Evolutionary conservation across 345 rosid species (phyloP).

Genomic region (Eucalyptus regnans): DNA sequence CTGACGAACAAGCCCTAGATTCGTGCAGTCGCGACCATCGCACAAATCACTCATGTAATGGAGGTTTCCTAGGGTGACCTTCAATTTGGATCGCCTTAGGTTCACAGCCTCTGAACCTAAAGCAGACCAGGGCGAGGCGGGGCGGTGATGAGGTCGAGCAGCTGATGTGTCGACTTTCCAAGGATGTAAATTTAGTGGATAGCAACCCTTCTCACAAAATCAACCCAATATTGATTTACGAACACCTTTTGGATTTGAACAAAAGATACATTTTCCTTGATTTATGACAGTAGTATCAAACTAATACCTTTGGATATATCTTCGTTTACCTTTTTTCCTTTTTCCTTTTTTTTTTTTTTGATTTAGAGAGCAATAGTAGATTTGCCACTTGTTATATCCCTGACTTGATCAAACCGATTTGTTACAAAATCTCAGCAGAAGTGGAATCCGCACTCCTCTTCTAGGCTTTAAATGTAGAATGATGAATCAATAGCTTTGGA

Average conservation of each 20-base stretch:
- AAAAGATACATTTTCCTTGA: background rate
- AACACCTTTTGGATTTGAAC: background rate
- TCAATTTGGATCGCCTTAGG: background rate
- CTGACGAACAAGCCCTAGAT: background rate
- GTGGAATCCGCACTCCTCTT: background rate
- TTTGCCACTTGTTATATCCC: background rate
- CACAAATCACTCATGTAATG: background rate
- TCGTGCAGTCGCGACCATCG: background rate
- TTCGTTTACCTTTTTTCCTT: background rate
- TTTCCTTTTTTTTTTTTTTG: accelerated
- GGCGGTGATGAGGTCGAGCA: background rate
- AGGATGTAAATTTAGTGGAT: background rate
- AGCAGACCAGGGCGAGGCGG: background rate
- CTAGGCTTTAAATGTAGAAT: background rate
- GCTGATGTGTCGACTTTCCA: background rate
- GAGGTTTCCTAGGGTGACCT: background rate
- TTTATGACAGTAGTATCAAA: background rate
- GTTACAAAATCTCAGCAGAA: background rate
- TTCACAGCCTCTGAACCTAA: background rate
- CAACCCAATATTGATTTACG: background rate
- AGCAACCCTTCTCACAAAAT: background rate
- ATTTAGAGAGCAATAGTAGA: background rate
- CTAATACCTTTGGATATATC: background rate
- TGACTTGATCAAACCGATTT: background rate
- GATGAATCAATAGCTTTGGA: background rate